Evolutionary conservation across 2,329 filamentous ascomycete genomes (phyloP).

Genomic region (Drechslerella coelobrocha): DNA sequence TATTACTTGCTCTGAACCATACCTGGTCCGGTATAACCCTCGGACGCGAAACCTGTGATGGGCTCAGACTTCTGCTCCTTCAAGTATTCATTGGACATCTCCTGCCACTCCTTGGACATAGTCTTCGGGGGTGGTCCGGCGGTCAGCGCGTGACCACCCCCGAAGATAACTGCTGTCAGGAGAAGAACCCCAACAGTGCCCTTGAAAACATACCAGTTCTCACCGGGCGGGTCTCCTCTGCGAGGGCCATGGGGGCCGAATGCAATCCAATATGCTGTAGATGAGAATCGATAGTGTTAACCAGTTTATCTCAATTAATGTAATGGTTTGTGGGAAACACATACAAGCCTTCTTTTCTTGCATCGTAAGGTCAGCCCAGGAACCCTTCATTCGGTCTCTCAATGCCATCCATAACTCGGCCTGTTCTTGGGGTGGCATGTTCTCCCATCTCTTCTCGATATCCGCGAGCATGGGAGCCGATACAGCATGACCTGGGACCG

Average conservation of each 20-base stretch:
- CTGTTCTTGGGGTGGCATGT: slow-evolving; percentile 97
- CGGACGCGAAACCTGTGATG: slow-evolving; percentile 80
- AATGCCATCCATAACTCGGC: slow-evolving; percentile 98
- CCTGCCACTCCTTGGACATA: slow-evolving; percentile 97
- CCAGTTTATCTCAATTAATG: neutral
- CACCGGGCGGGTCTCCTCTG: slow-evolving; percentile 79
- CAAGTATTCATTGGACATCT: slow-evolving; percentile 91
- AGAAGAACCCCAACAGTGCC: slow-evolving; percentile 74
- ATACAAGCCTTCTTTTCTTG: slow-evolving; percentile 99
- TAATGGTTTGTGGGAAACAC: slow-evolving; percentile 56
- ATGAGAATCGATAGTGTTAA: slow-evolving; percentile 7
- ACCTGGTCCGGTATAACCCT: slow-evolving; percentile 78
- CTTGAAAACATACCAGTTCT: slow-evolving; percentile 77
- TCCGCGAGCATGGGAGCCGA: slow-evolving; percentile 96
- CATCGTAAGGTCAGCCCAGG: slow-evolving; percentile 92
- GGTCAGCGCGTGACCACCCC: slow-evolving; percentile 69
- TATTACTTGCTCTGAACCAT: slow-evolving; percentile 68
- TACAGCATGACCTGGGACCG: slow-evolving; percentile 74
- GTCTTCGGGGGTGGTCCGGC: slow-evolving; percentile 77
- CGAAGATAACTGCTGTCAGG: slow-evolving; percentile 75
- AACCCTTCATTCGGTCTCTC: slow-evolving; percentile 97
- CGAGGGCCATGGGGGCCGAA: slow-evolving; percentile 97
- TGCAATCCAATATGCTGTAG: slow-evolving; percentile 96
- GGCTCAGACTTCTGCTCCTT: slow-evolving; percentile 85
- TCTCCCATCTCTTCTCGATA: slow-evolving; percentile 99